Evolutionary conservation across 441 rosid genomes (phyloP).

Genomic region (Pelargonium citronellum): DNA sequence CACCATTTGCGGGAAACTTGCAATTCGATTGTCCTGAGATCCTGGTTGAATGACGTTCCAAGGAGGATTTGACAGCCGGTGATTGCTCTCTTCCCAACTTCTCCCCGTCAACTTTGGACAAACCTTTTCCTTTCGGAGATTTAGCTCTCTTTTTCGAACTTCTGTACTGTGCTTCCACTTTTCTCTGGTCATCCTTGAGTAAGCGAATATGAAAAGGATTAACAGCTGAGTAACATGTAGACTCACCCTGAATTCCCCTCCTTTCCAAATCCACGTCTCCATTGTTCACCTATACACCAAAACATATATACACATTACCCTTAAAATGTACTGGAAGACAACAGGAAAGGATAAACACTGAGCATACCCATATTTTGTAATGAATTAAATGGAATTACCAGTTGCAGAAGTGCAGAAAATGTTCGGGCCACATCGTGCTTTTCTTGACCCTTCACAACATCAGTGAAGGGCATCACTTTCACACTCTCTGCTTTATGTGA

Average conservation of each 20-base stretch:
- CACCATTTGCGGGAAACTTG: conserved; percentile 40
- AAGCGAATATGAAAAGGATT: conserved; percentile 63
- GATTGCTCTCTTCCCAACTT: conserved; percentile 15
- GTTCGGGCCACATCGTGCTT: conserved; percentile 84
- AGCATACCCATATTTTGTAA: not conserved
- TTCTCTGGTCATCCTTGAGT: conserved; percentile 29
- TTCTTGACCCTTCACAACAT: conserved; percentile 63
- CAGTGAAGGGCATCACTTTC: conserved; percentile 42
- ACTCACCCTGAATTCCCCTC: conserved; percentile 27
- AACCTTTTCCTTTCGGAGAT: conserved; percentile 38
- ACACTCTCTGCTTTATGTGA: conserved; percentile 39
- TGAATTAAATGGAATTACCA: conserved; percentile 40
- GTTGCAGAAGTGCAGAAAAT: conserved; percentile 89
- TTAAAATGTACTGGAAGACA: not conserved
- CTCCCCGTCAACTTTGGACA: not conserved
- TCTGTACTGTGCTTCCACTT: conserved; percentile 20
- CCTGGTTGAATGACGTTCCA: too few relatives aligned
- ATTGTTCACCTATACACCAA: conserved; percentile 62
- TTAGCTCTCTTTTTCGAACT: conserved; percentile 50
- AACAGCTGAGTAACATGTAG: conserved; percentile 55
- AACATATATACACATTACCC: conserved; percentile 8
- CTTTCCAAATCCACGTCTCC: conserved; percentile 65
- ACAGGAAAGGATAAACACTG: too few relatives aligned
- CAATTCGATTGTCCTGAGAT: conserved; percentile 27
- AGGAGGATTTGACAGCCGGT: too few relatives aligned